phyloP scores from a whole-genome alignment of 441 rosid genomes.

The Syzygium malaccense region DNA sequence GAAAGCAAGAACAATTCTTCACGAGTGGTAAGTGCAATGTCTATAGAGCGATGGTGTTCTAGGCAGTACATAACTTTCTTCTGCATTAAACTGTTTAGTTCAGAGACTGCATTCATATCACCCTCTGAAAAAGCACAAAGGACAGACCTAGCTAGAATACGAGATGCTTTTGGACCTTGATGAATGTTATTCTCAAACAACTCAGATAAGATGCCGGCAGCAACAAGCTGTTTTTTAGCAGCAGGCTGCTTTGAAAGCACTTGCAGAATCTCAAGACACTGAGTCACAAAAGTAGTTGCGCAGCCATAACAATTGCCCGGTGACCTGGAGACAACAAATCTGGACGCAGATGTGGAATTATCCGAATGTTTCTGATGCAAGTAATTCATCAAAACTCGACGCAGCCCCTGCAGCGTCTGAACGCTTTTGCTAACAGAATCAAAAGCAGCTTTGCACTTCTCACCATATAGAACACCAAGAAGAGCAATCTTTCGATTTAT shows the following conservation, averaged over 20 bases:
- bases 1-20: conserved; percentile 97
- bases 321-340: conserved; percentile 90
- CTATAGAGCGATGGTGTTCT: conserved; percentile 99
- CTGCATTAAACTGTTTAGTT: conserved; percentile 90
- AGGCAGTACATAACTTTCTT: conserved; percentile 99
- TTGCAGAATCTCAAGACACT: conserved; percentile 93
- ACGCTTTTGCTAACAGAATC: conserved; percentile 99
- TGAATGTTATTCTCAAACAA: conserved; percentile 98
- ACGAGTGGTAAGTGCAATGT: conserved; percentile 90
- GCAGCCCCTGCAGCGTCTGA: conserved; percentile 99
- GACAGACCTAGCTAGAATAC: conserved; percentile 94
- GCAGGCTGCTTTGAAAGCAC: conserved; percentile 79
- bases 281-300: conserved; percentile 96
- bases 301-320: conserved; percentile 99
- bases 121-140: conserved; percentile 98
- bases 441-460: conserved; percentile 99
- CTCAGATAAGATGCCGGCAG: conserved; percentile 90
- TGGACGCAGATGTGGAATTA: conserved; percentile 51
- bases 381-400: conserved; percentile 94
- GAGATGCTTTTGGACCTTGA: conserved; percentile 96
- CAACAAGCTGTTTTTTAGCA: conserved; percentile 92
- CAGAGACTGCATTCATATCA: conserved; percentile 81
- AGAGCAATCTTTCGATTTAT: conserved; percentile 99
- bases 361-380: conserved; percentile 95
- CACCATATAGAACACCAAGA: conserved; percentile 99